Conservation (phyloP, 805 yeast species). For the Spathaspora girioi region DNA sequence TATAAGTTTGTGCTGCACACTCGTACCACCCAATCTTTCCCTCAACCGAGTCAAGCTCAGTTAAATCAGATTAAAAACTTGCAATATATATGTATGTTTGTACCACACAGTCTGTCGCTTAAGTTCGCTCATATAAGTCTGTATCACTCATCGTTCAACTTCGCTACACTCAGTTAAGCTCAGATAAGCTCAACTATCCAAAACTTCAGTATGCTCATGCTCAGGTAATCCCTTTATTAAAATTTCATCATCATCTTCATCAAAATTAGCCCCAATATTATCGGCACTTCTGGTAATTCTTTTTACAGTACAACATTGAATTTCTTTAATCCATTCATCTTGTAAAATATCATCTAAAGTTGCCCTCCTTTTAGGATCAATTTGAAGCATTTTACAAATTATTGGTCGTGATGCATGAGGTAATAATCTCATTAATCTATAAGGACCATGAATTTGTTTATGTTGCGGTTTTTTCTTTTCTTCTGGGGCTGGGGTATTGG, state of each 20-base stretch:
- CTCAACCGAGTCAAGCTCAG: no score
- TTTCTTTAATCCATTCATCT: slow-evolving; percentile 70
- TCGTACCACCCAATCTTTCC: no score
- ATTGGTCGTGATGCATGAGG: slow-evolving; percentile 85
- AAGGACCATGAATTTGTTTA: slow-evolving; percentile 76
- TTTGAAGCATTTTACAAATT: slow-evolving; percentile 58
- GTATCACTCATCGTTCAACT: background rate
- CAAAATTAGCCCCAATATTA: slow-evolving; percentile 20
- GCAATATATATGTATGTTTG: no score
- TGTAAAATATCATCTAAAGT: slow-evolving; percentile 59
- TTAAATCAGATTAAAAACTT: no score
- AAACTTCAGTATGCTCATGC: slow-evolving; percentile 39
- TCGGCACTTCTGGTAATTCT: slow-evolving; percentile 16
- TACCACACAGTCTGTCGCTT: no score
- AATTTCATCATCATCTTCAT: slow-evolving; percentile 35
- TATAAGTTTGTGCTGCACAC: no score
- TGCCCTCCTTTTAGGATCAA: slow-evolving; percentile 62
- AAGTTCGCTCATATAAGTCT: background rate
- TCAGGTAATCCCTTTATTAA: slow-evolving; percentile 33
- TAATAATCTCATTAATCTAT: slow-evolving; percentile 71
- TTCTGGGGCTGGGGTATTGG: background rate
- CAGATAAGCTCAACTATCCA: slow-evolving; percentile 7
- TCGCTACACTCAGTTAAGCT: background rate
- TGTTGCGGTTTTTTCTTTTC: slow-evolving; percentile 35
- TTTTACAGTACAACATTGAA: slow-evolving; percentile 55